Evolutionary conservation across 257 asterid genomes (phyloP), one percentile per base, ranked within the genome.

Genomic region (Nicotiana benthamiana): DNA sequence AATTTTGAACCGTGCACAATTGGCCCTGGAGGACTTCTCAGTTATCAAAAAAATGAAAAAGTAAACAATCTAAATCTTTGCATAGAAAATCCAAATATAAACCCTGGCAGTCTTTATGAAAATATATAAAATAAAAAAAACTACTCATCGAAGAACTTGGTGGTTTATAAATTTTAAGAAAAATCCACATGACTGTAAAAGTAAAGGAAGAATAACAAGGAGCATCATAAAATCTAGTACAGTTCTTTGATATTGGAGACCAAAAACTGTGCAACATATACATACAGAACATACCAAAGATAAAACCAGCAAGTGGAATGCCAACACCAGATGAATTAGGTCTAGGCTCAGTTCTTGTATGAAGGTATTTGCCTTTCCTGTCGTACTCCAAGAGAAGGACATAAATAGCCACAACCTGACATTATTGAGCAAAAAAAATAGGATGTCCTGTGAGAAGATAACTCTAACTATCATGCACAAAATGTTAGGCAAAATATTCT

Each of bases 271-370:
- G 53, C 43, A 32, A 61, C 48, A 48, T 30, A 13, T 46, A 12
- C 56, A 74, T 82, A 76, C 66, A 66, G 84, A 83, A 78, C 16
- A 79, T 91, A 94, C 98, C 98, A 80, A 95, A 75, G 75, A 95
- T 77, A 84, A 95, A 92, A 80, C 98, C 94, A 82, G 96, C 96
- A 57, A 92, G 84, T 70, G 97, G 89, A 82, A 94, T 87, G 43
- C 86, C 85, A 79, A 88, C 63, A 34, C 77, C 60, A 30, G 80
- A 83, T 61, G 46, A 86, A 57, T 57, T 79, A 62, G 52, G 85
- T 56, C 62, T 80, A 80, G 91, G 67, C 61, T 52, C 83, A 12
- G 15, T 52, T 67, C 84, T 83, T 80, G 89, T 80, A 15, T 56
- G 84, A 30, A 54, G 70, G 83, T 62, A 51, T 62, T 56, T 57